A percentile compares a stretch with the other conserved stretches of the same genome.
Conservation (phyloP, 176 grass and related monocot species). For the Oryza meyeriana region DNA sequence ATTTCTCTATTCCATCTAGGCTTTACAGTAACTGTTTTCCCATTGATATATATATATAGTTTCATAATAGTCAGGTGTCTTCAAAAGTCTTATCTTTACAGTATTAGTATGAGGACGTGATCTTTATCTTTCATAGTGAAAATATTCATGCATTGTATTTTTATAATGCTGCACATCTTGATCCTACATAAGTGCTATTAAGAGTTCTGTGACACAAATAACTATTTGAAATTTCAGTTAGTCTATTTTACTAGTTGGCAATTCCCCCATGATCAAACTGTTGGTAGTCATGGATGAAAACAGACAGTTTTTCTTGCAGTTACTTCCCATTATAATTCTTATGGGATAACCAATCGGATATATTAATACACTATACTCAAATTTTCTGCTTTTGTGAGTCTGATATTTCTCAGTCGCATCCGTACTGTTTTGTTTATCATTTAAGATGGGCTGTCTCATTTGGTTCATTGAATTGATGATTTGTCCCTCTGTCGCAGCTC, state of each 20-base stretch:
- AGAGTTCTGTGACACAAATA: not conserved
- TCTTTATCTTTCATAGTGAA: not conserved
- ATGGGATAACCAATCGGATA: not conserved
- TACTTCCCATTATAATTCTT: not conserved
- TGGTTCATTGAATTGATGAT: conserved; percentile 16
- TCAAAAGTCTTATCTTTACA: not conserved
- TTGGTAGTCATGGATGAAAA: not conserved
- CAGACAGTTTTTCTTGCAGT: not conserved
- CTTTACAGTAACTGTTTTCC: not conserved
- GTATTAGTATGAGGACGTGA: not conserved
- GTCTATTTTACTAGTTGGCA: not conserved
- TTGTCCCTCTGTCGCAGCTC: conserved; percentile 48
- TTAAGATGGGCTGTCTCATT: conserved; percentile 8
- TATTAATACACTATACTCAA: not conserved
- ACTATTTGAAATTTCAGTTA: not conserved
- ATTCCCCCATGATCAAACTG: no score
- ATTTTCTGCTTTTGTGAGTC: not conserved
- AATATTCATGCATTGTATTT: not conserved
- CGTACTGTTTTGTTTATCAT: conserved; percentile 17
- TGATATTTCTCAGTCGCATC: conserved; percentile 7
- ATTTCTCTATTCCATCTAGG: not conserved
- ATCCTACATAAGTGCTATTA: not conserved
- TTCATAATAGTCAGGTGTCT: not conserved
- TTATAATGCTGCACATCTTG: not conserved
- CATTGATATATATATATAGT: not conserved